phyloP scores from a whole-genome alignment of 208 protist species.

The Leishmania guyanensis region DNA sequence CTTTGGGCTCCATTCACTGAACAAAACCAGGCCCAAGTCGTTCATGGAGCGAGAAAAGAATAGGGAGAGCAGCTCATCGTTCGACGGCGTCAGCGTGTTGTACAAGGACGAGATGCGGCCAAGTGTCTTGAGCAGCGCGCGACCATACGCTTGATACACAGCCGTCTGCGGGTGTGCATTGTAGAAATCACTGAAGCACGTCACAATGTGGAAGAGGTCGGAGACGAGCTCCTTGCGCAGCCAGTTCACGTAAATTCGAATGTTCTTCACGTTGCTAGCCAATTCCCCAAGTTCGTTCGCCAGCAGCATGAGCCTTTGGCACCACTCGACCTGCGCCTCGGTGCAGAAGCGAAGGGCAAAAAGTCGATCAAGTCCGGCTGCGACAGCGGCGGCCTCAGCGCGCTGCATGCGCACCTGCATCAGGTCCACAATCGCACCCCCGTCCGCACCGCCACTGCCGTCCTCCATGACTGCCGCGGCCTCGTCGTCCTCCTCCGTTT shows the following conservation, averaged over 20 bases:
- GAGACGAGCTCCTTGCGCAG: constrained; percentile 75
- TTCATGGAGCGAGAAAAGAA: constrained; percentile 79
- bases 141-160: constrained; percentile 67
- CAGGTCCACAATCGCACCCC: constrained; percentile 20
- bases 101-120: constrained; percentile 78
- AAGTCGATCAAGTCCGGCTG: constrained; percentile 66
- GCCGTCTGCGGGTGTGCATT: constrained; percentile 51
- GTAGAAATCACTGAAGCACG: constrained; percentile 83
- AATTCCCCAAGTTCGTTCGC: constrained; percentile 59
- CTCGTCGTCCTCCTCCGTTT: constrained; percentile 12
- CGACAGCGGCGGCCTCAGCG: constrained; percentile 62
- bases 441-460: constrained; percentile 26
- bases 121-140: constrained; percentile 74
- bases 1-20: constrained; percentile 70
- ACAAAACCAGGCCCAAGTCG: constrained; percentile 68
- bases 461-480: constrained; percentile 28
- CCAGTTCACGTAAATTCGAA: constrained; percentile 76
- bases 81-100: constrained; percentile 64
- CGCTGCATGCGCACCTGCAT: constrained; percentile 56
- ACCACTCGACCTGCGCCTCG: constrained; percentile 85
- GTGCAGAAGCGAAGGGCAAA: constrained; percentile 74
- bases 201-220: constrained; percentile 80
- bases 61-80: constrained; percentile 63
- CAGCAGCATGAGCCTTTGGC: constrained; percentile 66
- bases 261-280: constrained; percentile 54